Conservation (phyloP, 2,329 filamentous ascomycete species). For the Bisporella sp. region DNA sequence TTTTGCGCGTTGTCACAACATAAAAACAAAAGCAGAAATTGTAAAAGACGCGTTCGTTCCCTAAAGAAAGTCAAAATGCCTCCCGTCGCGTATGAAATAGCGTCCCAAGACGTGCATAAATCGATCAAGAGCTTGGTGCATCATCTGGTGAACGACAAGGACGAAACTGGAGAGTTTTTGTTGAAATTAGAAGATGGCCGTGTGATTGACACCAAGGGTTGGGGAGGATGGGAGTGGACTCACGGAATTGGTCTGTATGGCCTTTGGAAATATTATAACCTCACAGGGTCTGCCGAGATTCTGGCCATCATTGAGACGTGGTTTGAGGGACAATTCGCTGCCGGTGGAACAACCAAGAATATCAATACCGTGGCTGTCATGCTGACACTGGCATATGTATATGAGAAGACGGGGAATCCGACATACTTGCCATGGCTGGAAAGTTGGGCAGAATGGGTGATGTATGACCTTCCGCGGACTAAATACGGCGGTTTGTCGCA, state of each 20-base stretch:
- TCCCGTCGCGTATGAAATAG: conserved; percentile 32
- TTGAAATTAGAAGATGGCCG: conserved; percentile 64
- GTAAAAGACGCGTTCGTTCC: too few relatives aligned
- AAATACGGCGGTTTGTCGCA: conserved; percentile 47
- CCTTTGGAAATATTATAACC: conserved; percentile 73
- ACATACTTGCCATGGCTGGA: conserved; percentile 73
- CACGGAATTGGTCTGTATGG: conserved; percentile 76
- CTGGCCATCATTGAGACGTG: conserved; percentile 65
- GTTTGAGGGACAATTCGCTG: conserved; percentile 56
- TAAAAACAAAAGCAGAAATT: too few relatives aligned
- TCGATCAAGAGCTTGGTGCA: conserved; percentile 60
- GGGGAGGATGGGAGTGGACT: conserved; percentile 80
- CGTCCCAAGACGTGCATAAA: conserved; percentile 40
- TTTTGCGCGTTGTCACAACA: too few relatives aligned
- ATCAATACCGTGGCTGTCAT: conserved; percentile 69
- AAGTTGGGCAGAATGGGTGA: conserved; percentile 76
- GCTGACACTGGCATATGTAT: conserved; percentile 68
- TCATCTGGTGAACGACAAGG: conserved; percentile 71
- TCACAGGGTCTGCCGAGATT: conserved; percentile 55
- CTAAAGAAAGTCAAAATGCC: conserved; percentile 2
- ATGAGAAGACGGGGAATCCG: conserved; percentile 63
- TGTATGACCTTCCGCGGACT: conserved; percentile 67
- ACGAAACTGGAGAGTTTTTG: conserved; percentile 68
- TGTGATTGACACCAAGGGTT: conserved; percentile 67
- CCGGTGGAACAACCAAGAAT: conserved; percentile 64